These are phyloP conservation scores for Penicillium olsonii DNA, from an alignment of 2,329 filamentous ascomycete species.

Conservation along the genomic window DNA sequence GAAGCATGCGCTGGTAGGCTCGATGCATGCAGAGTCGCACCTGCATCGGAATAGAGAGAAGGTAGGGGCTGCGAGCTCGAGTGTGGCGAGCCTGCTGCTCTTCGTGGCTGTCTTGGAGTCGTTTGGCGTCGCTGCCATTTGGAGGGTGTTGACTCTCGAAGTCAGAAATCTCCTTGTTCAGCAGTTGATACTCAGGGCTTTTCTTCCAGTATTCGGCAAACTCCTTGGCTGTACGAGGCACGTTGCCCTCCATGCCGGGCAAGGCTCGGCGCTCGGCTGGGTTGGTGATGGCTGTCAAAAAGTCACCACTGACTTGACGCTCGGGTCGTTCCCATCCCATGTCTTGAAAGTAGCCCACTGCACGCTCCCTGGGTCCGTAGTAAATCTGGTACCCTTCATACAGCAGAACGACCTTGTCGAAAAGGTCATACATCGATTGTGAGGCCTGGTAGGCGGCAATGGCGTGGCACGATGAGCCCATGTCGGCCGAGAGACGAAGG, in stretches of 20 bases:
- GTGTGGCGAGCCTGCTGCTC: conserved; percentile 40
- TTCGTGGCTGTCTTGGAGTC: conserved; percentile 37
- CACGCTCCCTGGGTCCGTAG: conserved; percentile 62
- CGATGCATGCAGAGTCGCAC: conserved; percentile 76
- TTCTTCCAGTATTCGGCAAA: conserved; percentile 59
- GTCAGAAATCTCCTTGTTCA: conserved; percentile 40
- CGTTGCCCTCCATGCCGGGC: conserved; percentile 59
- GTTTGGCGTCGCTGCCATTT: conserved; percentile 28
- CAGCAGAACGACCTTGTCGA: conserved; percentile 69
- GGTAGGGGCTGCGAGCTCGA: conserved; percentile 64
- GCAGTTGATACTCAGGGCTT: conserved; percentile 46
- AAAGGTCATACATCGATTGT: conserved; percentile 51
- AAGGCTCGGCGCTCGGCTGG: conserved; percentile 57
- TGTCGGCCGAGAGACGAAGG: conserved; percentile 47
- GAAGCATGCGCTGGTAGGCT: conserved; percentile 71
- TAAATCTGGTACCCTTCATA: conserved; percentile 75
- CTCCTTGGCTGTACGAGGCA: conserved; percentile 67
- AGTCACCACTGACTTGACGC: conserved; percentile 67
- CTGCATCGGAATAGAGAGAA: conserved; percentile 73
- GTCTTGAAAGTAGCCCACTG: conserved; percentile 65
- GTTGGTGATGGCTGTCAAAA: conserved; percentile 67
- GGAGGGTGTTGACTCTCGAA: conserved; percentile 40
- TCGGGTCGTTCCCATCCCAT: conserved; percentile 67
- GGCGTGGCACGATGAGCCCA: conserved; percentile 46
- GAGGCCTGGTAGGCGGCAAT: conserved; percentile 55